Evolutionary conservation across 495 filamentous ascomycete species (phyloP), one percentile per base, ranked within the genome.

Genomic region (Talaromyces liani): DNA sequence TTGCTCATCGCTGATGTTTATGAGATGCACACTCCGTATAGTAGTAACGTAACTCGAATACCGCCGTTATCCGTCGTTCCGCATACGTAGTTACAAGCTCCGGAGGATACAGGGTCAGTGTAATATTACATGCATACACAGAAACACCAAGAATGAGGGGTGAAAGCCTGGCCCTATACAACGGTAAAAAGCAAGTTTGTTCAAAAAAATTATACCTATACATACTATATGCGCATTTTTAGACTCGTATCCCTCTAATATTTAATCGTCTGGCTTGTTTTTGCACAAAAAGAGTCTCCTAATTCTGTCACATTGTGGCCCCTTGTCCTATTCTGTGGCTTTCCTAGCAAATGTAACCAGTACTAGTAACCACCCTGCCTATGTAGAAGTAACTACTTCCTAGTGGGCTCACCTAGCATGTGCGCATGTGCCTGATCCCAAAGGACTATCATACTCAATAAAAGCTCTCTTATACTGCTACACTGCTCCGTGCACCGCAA

Each of bases 401-500:
- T 41, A 41, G 34, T 39, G 14, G 14, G 10, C 34, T 39, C 34
- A 39, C 34, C 34, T 3, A 39, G 2, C 4, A 41, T 16, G 10
- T 41, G 14, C 36, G 18, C 49, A 53, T 53, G n/a, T 29, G 51
- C 51, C 16, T 29, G 51, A 55, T 22, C 45, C 45, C n/a, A 1
- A 27, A 27, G 27, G 3, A 27, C 27, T 3, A 27, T 27, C 27
- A 27, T 27, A 27, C 3, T 27, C 27, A 27, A 27, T 27, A 5
- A 27, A 27, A 27, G 27, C 27, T 27, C 27, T 27, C 27, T 27
- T 27, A 27, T 27, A 27, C 27, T 27, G 22, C 58, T 20, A 60
- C 58, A 49, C 36, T 60, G 58, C 58, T 41, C 58, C 34, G 58
- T 60, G 58, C 58, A 45, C 36, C n/a, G 24, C 24, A 29, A 29